Evolutionary conservation across 768 basidiomycete genomes (phyloP), one percentile per base, ranked within the genome.

Genomic region (Phylloporus scabripes): DNA sequence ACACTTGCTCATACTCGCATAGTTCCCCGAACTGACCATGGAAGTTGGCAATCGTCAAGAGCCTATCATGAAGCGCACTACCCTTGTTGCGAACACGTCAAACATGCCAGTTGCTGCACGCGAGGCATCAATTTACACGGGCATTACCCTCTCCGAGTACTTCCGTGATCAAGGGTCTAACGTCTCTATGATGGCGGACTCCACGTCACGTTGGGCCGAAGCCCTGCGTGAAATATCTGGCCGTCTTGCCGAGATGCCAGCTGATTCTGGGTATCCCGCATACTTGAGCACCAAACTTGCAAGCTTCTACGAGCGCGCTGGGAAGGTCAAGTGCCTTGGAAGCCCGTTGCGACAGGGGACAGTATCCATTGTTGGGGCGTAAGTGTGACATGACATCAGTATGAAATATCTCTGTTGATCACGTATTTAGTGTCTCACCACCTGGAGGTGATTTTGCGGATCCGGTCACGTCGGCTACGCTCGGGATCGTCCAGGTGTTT

Each of bases 41-140:
- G 92, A 96, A 44, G 74, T 95, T 47, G 85, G 80, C 20, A 83
- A 88, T 56, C 91, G 92, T 44, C 84, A 94, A 78, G 96, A 99
- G 68, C 96, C 96, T 29, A 98, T 99, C 77, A 99, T 99, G 96
- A 99, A 99, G 72, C 94, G 96, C 51, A 99, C 96, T 0, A 92
- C 94, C 12, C 82, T 99, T 20, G 94, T 99, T 52, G 96, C 96
- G 57, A 99, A 99, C 68, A 99, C 96, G 3, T 99, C 96, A 42
- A 98, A 98, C 74, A 99, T 99, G 96, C 96, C 96, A 58, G 96
- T 99, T 59, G 96, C 96, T 38, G 96, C 96, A 38, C 91, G 96
- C 57, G 96, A 99, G 71, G 96, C 96, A 5, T 97, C 95, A 17
- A 98, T 99, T 66, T 99, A 99, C 72, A 99, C 96, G 46, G 96